phyloP scores from a whole-genome alignment of 1,284 basidiomycete genomes.

The Cryptococcus sp. region DNA sequence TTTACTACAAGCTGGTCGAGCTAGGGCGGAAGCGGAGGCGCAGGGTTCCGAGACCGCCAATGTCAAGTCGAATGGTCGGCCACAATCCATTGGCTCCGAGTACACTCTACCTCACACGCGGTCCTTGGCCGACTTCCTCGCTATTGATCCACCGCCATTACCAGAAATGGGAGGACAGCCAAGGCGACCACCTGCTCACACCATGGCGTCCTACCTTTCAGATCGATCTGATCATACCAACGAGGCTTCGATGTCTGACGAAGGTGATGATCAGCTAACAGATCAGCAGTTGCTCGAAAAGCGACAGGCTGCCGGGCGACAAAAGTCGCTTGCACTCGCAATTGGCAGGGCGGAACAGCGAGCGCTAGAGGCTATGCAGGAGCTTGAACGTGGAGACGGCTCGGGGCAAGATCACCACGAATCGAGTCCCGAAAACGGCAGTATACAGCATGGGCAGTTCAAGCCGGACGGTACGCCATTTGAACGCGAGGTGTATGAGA shows the following conservation, averaged over 20 bases:
- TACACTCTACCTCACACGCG: conserved; percentile 14
- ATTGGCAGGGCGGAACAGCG: not conserved
- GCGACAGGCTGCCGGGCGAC: not conserved
- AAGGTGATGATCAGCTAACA: not conserved
- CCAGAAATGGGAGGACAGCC: not conserved
- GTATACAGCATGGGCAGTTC: not conserved
- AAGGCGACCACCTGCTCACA: not conserved
- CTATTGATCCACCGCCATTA: not conserved
- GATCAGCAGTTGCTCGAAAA: not conserved
- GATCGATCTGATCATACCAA: conserved; percentile 6
- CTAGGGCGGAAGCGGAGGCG: conserved; percentile 22
- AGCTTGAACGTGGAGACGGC: not conserved
- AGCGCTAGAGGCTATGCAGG: not conserved
- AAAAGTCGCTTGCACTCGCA: not conserved
- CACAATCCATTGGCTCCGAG: conserved; percentile 16
- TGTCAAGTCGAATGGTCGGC: conserved; percentile 5
- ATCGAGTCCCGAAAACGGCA: not conserved
- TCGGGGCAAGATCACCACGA: not conserved
- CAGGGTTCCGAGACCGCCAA: conserved; percentile 1
- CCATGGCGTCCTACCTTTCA: conserved; percentile 21
- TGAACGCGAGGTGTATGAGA: not conserved
- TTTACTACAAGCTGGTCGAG: conserved; percentile 24
- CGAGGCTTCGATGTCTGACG: not conserved
- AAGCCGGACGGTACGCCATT: not conserved
- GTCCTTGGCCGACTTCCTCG: not conserved